Base-by-base conservation (phyloP, 805 yeast species). In the Sungouiella blattae region DNA sequence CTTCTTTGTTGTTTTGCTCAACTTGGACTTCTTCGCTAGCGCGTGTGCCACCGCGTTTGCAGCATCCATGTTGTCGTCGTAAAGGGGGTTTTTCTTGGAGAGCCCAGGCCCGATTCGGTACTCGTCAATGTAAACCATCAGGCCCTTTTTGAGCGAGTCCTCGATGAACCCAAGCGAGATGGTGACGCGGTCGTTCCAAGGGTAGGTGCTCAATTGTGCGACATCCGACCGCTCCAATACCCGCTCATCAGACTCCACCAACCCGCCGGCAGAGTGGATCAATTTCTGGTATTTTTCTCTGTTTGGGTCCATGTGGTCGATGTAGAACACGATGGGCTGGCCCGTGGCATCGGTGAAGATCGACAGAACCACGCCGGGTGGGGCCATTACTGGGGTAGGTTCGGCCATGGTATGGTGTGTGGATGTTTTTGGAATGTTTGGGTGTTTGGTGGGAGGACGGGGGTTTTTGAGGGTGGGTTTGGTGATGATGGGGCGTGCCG, bases 1-100 rank as follows among this genome's bases (percentile, higher is more conserved):
- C 30, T 73, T 71, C 35, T 70, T 71, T 34, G 50, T 43, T 9
- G 33, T 36, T 15, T 43, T 45, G 26, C 38, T 27, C 35, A 35
- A 20, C 26, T 35, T 36, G 28, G 18, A 30, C 27, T 33, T 46
- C 35, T 35, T 47, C 15, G 28, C 18, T 26, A 31, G 18, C 23
- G 28, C 29, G 32, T 35, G 12, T 23, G 26, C 29, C 18, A 18
- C 33, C 12, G 26, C 38, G 11, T 24, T 27, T 6, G 37, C 37
- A 11, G 33, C 33, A 12, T 26, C 34, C 18, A 35, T 4, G 18
- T n/a, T 16, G 4, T 21, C 31, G 6, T 30, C 35, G 16, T 30
- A 30, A 3, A 16, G 21, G n/a, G 28, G 11, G 14, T 34, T 26
- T 32, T 37, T 37, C 24, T 28, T 28, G 13, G 7, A 14, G 24